Conservation (phyloP, 345 rosid genomes). For the Dipteronia dyeriana region DNA sequence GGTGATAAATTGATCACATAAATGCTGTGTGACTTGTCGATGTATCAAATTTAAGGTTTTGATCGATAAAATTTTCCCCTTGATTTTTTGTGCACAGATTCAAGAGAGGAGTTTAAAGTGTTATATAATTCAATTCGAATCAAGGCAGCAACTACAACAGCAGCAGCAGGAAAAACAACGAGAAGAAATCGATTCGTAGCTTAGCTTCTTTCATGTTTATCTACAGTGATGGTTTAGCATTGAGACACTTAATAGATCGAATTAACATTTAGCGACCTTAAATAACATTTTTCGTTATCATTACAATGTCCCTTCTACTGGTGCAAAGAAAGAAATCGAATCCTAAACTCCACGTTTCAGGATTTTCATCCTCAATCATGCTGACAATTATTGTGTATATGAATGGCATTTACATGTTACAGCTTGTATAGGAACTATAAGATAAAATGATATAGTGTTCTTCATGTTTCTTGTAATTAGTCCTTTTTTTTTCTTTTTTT, state of each 20-base stretch:
- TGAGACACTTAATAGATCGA: not conserved
- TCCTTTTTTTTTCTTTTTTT: not conserved
- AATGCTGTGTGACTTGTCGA: not conserved
- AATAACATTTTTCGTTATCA: not conserved
- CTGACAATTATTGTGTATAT: not conserved
- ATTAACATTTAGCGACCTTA: not conserved
- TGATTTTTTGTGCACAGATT: slow-evolving; percentile 41
- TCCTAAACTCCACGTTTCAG: not conserved
- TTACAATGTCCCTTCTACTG: not conserved
- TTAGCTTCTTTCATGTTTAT: slow-evolving; percentile 1
- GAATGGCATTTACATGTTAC: not conserved
- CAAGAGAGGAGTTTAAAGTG: slow-evolving; percentile 62
- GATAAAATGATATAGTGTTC: slow-evolving; percentile 15
- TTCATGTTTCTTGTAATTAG: slow-evolving; percentile 27
- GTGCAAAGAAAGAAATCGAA: not conserved
- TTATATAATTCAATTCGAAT: slow-evolving; percentile 39
- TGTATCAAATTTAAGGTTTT: not conserved
- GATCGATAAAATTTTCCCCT: not conserved
- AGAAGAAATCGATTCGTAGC: slow-evolving; percentile 7
- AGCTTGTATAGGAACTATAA: not conserved
- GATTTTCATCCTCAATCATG: not conserved
- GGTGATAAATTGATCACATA: not conserved
- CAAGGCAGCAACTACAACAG: slow-evolving; percentile 25
- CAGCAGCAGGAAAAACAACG: slow-evolving; percentile 3
- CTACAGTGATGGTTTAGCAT: not conserved